phyloP scores from a whole-genome alignment of 2,329 filamentous ascomycete genomes.

The Leptosphaerulina australis region DNA sequence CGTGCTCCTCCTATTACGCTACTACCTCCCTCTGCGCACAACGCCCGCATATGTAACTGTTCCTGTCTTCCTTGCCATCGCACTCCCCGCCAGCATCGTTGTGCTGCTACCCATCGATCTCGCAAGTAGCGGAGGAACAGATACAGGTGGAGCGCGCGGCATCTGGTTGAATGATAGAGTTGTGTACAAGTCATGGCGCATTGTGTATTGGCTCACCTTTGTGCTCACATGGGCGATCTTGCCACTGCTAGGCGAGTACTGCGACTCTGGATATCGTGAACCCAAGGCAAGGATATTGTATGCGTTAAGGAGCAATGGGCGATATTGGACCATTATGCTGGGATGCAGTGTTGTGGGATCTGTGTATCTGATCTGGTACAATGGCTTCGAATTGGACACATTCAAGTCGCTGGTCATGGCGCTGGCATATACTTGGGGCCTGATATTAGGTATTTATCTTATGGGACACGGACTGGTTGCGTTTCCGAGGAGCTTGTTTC shows the following conservation, averaged over 20 bases:
- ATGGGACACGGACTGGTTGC: conserved; percentile 98
- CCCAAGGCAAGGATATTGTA: conserved; percentile 80
- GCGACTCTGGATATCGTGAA: conserved; percentile 90
- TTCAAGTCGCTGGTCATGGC: conserved; percentile 91
- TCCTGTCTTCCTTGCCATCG: conserved; percentile 94
- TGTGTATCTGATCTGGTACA: conserved; percentile 81
- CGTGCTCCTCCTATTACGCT: conserved; percentile 83
- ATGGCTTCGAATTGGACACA: conserved; percentile 72
- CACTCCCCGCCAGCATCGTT: conserved; percentile 87
- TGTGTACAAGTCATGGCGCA: conserved; percentile 87
- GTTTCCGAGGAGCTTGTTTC: conserved; percentile 80
- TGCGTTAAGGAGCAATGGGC: conserved; percentile 83
- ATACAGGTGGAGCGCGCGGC: conserved; percentile 73
- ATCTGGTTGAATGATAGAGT: conserved; percentile 85
- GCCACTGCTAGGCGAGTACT: conserved; percentile 90
- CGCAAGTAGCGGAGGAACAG: conserved; percentile 78
- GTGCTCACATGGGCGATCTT: conserved; percentile 93
- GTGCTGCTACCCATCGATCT: conserved; percentile 95
- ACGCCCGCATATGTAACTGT: conserved; percentile 89
- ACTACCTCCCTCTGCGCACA: conserved; percentile 86
- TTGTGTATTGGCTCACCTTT: conserved; percentile 97
- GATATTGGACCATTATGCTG: conserved; percentile 84
- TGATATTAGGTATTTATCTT: conserved; percentile 90
- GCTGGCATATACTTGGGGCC: conserved; percentile 89
- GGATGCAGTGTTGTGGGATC: conserved; percentile 72